A percentile compares a stretch with the other conserved stretches of the same genome.
Conservation (phyloP, 1,139 yeast genomes). For the Neolecta irregularis region DNA sequence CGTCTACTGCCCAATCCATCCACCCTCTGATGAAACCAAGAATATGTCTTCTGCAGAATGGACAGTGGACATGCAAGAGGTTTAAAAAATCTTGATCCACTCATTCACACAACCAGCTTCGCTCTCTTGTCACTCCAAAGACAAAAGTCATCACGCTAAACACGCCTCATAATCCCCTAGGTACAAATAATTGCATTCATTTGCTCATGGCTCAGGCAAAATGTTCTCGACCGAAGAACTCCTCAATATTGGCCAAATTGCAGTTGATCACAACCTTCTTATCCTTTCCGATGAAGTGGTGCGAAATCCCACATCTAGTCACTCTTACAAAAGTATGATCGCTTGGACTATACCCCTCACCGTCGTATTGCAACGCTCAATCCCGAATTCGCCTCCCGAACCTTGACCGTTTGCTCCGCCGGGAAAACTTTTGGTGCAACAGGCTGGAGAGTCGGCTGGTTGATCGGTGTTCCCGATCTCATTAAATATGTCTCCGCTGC, state of each 20-base stretch:
- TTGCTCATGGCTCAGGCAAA: no score
- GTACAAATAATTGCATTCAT: no score
- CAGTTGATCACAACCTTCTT: slow-evolving; percentile 66
- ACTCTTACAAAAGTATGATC: slow-evolving; percentile 67
- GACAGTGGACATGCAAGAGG: slow-evolving; percentile 64
- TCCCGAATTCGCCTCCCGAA: slow-evolving; percentile 62
- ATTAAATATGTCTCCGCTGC: slow-evolving; percentile 75
- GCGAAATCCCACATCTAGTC: neutral
- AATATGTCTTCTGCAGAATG: slow-evolving; percentile 63
- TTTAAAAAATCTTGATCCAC: slow-evolving; percentile 56
- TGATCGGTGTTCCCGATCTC: slow-evolving; percentile 71
- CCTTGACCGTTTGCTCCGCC: slow-evolving; percentile 88
- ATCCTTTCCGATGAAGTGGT: slow-evolving; percentile 89
- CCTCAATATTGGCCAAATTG: slow-evolving; percentile 55
- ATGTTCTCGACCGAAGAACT: slow-evolving; percentile 66
- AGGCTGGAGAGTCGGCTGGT: slow-evolving; percentile 97
- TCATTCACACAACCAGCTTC: no score
- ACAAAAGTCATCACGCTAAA: slow-evolving; percentile 79
- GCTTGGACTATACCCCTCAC: slow-evolving; percentile 59
- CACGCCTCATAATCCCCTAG: slow-evolving; percentile 93
- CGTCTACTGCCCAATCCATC: slow-evolving; percentile 68
- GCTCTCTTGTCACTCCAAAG: slow-evolving; percentile 46
- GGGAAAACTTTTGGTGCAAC: slow-evolving; percentile 96
- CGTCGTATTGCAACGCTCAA: slow-evolving; percentile 71
- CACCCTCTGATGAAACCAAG: slow-evolving; percentile 59